These are phyloP conservation scores for Phenoliferia sp. DNA, from an alignment of 1,284 basidiomycete species.

Conservation along the genomic window DNA sequence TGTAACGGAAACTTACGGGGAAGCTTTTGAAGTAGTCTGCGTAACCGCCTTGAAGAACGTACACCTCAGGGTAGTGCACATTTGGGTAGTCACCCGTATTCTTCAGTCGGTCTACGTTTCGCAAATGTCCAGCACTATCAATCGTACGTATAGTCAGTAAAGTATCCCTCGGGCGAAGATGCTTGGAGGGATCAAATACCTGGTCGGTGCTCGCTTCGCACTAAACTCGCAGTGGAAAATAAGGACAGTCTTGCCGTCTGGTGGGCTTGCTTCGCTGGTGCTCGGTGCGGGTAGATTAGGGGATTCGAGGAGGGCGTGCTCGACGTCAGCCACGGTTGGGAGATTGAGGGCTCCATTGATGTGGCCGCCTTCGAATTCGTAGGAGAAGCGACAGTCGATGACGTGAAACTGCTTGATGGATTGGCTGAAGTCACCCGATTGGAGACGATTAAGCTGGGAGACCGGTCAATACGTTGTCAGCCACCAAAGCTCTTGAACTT, in stretches of 20 bases:
- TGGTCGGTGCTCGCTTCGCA: slow-evolving; percentile 87
- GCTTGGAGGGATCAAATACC: slow-evolving; percentile 52
- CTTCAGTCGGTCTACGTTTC: slow-evolving; percentile 80
- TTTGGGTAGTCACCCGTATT: slow-evolving; percentile 86
- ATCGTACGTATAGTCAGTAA: slow-evolving; percentile 13
- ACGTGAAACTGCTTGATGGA: slow-evolving; percentile 67
- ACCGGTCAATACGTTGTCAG: too few species aligned
- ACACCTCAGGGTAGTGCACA: slow-evolving; percentile 94
- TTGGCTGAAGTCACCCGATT: slow-evolving; percentile 65
- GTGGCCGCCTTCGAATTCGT: slow-evolving; percentile 92
- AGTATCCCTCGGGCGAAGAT: slow-evolving; percentile 2
- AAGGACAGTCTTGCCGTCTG: slow-evolving; percentile 64
- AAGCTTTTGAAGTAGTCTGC: slow-evolving; percentile 73
- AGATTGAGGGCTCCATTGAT: slow-evolving; percentile 88
- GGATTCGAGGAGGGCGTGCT: slow-evolving; percentile 64
- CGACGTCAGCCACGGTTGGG: slow-evolving; percentile 73
- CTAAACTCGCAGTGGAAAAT: slow-evolving; percentile 99
- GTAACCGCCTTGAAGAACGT: slow-evolving; percentile 95
- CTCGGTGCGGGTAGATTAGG: slow-evolving; percentile 64
- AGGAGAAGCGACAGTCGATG: slow-evolving; percentile 96
- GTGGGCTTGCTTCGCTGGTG: slow-evolving; percentile 64
- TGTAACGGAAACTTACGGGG: slow-evolving; percentile 39
- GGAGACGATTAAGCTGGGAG: slow-evolving; percentile 68
- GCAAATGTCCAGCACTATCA: slow-evolving; percentile 78
- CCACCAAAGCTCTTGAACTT: background rate